Evolutionary conservation across 2,329 filamentous ascomycete genomes (phyloP), one percentile per base, ranked within the genome.

Genomic region (Aureobasidium sp.): DNA sequence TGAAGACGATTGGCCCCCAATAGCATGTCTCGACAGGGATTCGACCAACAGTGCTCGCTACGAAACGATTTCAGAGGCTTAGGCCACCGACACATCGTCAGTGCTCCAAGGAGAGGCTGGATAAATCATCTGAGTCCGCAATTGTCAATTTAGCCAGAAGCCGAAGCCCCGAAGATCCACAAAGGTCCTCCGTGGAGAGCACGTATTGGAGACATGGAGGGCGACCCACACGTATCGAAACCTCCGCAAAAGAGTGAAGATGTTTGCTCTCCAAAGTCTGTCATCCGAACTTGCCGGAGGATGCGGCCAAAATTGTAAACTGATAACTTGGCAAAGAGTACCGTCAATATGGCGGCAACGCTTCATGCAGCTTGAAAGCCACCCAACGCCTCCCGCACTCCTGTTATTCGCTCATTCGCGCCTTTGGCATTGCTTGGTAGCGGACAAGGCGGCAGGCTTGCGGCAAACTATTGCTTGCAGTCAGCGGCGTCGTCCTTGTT

Each of bases 341-440:
- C 55, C 41, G 9, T 47, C 43, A 15, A 13, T 8, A 13, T 47
- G 20, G 32, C 29, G n/a, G 55, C 32, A 37, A 37, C 43, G 55
- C 55, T 59, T 37, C 43, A 59, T 59, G 55, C 55, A 59, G 41
- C 32, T 32, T n/a, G 43, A 36, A 59, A 56, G 52, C 52, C 52
- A 56, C 39, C 8, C 15, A 56, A 43, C 17, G 37, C 39, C 36
- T 59, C 24, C 55, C 55, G 55, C 39, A 8, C 17, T n/a, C 7
- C 13, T 47, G 41, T n/a, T 47, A 59, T 59, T 59, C 41, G 55
- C 34, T 59, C 20, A 36, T 8, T 4, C 6, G n/a, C 8, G 43
- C 41, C 20, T 41, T 12, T 27, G 55, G 55, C 55, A 48, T 59
- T 59, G 55, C 55, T 59, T 59, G 43, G 55, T 59, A 59, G 37